Conservation (phyloP, 768 basidiomycete species). For the Kwoniella heveanensis region DNA sequence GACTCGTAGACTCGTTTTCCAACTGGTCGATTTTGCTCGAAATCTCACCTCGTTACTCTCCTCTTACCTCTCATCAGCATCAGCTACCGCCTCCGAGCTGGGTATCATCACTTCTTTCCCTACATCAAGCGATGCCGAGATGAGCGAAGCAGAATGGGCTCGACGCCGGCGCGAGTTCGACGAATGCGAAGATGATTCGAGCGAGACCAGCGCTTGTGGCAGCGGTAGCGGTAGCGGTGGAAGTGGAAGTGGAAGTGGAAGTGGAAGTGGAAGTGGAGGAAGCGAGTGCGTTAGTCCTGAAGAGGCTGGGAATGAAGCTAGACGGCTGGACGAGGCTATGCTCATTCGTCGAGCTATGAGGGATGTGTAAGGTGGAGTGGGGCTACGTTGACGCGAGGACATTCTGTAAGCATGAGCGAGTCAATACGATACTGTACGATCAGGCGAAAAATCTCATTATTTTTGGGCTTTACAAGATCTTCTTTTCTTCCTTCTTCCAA, state of each 20-base stretch:
- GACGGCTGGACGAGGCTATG: slow-evolving; percentile 40
- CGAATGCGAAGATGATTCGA: slow-evolving; percentile 15
- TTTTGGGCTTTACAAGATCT: too few relatives aligned
- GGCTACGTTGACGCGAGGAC: too few relatives aligned
- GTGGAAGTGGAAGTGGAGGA: neutral
- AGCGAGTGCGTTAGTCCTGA: slow-evolving; percentile 25
- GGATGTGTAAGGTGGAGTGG: neutral
- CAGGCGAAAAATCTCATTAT: too few relatives aligned
- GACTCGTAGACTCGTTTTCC: slow-evolving; percentile 53
- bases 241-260: neutral
- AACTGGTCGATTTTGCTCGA: slow-evolving; percentile 53
- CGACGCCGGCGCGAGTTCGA: slow-evolving; percentile 39
- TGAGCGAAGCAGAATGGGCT: slow-evolving; percentile 49
- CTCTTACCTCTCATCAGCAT: slow-evolving; percentile 10
- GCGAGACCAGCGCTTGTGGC: neutral
- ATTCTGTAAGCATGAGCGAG: too few relatives aligned
- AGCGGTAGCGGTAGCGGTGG: neutral
- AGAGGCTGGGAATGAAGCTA: slow-evolving; percentile 39
- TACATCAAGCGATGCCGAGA: slow-evolving; percentile 17
- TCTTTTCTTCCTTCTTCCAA: too few relatives aligned
- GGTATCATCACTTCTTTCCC: slow-evolving; percentile 34
- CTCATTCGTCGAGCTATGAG: slow-evolving; percentile 15
- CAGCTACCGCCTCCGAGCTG: neutral
- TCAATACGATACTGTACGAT: too few relatives aligned
- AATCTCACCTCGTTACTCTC: slow-evolving; percentile 42